Base-by-base conservation (phyloP, 2,329 filamentous ascomycete genomes). In the Geosmithia putterillii region DNA sequence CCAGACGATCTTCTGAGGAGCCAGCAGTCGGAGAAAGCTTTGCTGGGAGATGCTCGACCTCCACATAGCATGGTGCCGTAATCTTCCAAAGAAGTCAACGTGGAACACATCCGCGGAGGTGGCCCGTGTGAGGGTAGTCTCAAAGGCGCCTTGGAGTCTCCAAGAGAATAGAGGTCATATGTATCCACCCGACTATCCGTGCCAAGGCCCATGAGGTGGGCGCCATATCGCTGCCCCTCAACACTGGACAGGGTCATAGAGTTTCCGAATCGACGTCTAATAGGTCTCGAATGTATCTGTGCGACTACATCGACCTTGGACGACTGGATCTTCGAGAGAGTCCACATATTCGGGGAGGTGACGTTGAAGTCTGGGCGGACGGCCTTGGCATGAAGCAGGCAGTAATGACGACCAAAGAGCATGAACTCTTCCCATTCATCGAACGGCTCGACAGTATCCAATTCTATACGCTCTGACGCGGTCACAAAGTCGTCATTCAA, bases 351-450 rank as follows among this genome's bases (percentile, higher is more conserved):
- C 28, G 28, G 6, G 28, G 28, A 32, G 28, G 28, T 14, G 15
- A 32, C 15, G 28, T 14, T 9, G 3, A 9, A 43, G 49, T 32
- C 28, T 32, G 28, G 28, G 28, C 28, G 28, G 28, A 12, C 28
- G 15, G 37, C 37, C 15, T 19, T 39, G 10, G 86, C 86, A 42
- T 78, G 69, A 8, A 94, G 69, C 38, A 95, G 63, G 51, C 89
- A 84, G 60, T 95, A 94, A 60, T 95, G 89, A 28, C 80, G 79
- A 2, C 76, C 79, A 58, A 94, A 95, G 1, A 95, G 67, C 2
- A 83, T 80, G 56, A 95, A 88, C 54, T 95, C 90, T 60, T 96
- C 90, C 87, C 87, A 95, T 61, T 95, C 89, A 58, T 96, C 90
- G 56, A 96, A 95, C 1, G 83, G 79, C 55, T 95, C 90, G 15